These are phyloP conservation scores for Lodderomyces elongisporus DNA, from an alignment of 1,139 yeast genomes.

Conservation along the genomic window DNA sequence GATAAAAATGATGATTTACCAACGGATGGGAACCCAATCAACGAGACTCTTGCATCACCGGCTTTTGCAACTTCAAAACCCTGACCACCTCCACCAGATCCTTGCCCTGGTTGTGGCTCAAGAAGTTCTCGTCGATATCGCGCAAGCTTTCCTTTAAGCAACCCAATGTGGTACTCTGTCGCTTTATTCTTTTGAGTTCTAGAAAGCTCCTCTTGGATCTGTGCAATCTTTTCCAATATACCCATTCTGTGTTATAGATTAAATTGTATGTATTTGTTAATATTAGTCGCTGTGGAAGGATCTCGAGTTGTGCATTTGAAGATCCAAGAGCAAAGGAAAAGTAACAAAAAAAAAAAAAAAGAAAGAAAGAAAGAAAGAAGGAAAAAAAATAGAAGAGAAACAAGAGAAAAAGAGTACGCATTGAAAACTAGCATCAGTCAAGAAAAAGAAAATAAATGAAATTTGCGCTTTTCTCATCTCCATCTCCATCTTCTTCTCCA, in stretches of 20 bases:
- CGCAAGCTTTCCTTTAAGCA: slow-evolving; percentile 92
- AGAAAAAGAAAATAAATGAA: too few species aligned
- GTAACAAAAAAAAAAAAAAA: too few species aligned
- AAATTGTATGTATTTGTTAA: background rate
- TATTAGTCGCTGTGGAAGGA: background rate
- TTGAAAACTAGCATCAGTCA: too few species aligned
- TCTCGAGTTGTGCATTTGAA: too few species aligned
- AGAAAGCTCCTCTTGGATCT: slow-evolving; percentile 89
- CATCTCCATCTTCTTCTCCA: too few species aligned
- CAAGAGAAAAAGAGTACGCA: too few species aligned
- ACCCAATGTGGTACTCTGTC: slow-evolving; percentile 93
- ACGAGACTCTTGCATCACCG: slow-evolving; percentile 93
- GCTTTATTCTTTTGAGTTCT: slow-evolving; percentile 97
- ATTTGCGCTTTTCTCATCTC: background rate
- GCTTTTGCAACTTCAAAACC: slow-evolving; percentile 95
- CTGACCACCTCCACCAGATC: slow-evolving; percentile 69
- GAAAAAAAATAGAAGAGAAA: too few species aligned
- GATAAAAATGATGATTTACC: slow-evolving; percentile 90
- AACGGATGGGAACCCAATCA: slow-evolving; percentile 96
- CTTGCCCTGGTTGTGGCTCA: slow-evolving; percentile 76
- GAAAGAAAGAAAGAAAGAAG: slow-evolving; percentile 1
- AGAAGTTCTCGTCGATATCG: slow-evolving; percentile 84
- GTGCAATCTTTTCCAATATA: slow-evolving; percentile 67
- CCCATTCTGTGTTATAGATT: slow-evolving; percentile 23
- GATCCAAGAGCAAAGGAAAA: background rate